These are phyloP conservation scores for Gnaphalium uliginosum DNA, from an alignment of 129 eudicot species.

Conservation along the genomic window DNA sequence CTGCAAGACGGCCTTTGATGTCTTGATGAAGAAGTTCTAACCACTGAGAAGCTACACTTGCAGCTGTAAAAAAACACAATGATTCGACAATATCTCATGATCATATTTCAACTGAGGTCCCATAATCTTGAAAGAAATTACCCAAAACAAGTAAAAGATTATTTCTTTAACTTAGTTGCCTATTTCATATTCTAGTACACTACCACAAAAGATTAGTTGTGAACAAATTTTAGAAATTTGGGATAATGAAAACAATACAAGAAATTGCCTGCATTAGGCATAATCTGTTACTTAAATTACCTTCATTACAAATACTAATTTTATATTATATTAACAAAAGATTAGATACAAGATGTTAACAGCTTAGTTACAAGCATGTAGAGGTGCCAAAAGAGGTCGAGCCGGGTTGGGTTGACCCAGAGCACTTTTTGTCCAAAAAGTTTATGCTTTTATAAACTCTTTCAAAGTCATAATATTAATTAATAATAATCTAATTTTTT, in stretches of 20 bases:
- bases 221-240: background rate
- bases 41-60: conserved; percentile 92
- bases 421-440: too few relatives aligned
- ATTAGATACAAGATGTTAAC: background rate
- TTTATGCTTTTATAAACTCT: background rate
- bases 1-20: conserved; percentile 89
- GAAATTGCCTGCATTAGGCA: background rate
- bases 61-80: conserved; percentile 57
- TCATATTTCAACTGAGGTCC: background rate
- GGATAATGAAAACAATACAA: background rate
- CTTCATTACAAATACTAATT: background rate
- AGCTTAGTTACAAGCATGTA: background rate
- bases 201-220: background rate
- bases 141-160: background rate
- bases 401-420: too few relatives aligned
- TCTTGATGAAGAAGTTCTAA: conserved; percentile 86
- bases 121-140: background rate
- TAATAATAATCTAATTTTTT: too few relatives aligned
- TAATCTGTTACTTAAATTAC: background rate
- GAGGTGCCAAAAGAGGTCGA: too few relatives aligned
- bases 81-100: background rate
- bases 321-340: background rate
- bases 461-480: background rate
- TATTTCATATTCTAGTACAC: background rate
- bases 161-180: conserved; percentile 4